Conservation (phyloP, 805 yeast genomes). For the Candida fluviatilis region DNA sequence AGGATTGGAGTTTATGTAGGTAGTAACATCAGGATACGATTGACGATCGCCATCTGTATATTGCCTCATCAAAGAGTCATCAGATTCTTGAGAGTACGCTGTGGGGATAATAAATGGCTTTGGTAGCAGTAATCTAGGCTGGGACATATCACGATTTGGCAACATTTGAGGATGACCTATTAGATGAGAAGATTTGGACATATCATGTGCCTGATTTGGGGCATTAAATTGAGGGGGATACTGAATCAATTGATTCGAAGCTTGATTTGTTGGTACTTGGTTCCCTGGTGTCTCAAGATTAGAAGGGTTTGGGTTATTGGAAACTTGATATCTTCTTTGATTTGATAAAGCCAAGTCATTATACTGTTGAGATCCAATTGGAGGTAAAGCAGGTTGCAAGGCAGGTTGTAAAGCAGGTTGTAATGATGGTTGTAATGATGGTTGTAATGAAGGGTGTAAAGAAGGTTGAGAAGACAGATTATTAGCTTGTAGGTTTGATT, state of each 20-base stretch:
- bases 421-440: neutral
- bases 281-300: no score
- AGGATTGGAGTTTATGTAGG: conserved; percentile 33
- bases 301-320: neutral
- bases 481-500: neutral
- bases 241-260: neutral
- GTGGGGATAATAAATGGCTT: neutral
- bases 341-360: neutral
- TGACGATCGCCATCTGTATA: neutral
- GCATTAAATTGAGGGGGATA: neutral
- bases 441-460: neutral
- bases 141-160: neutral
- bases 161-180: neutral
- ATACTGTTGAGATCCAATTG: neutral
- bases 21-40: conserved; percentile 34
- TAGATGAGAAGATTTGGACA: neutral
- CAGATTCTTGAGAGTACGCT: neutral
- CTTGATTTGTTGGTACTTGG: no score
- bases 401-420: neutral
- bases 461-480: neutral
- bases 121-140: neutral
- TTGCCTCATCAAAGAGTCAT: neutral
- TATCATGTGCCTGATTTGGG: neutral
- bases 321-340: neutral
- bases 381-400: neutral